Evolutionary conservation across 805 yeast genomes (phyloP), one percentile per base, ranked within the genome.

Genomic region (Wickerhamomyces kurtzmanii): DNA sequence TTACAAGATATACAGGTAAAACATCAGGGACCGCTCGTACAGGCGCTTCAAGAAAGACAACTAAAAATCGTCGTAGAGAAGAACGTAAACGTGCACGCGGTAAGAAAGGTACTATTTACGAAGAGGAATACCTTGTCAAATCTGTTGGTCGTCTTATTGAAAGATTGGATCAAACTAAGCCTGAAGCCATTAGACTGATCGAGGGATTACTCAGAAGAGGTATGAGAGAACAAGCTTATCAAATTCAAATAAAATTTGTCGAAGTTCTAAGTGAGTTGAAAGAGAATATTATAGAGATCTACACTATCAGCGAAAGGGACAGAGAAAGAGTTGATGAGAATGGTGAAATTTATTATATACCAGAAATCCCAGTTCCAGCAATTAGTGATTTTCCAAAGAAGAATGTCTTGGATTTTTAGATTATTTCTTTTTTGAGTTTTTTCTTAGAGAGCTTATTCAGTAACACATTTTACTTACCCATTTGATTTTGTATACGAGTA

Each of bases 71-170:
- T 39, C 82, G 95, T 51, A 73, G 98, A 40, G 96, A 89, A 55
- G 98, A 89, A 49, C 73, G 98, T 45, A 91, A 91, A 59, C 71
- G 75, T 34, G 99, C 98, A 3, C 74, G 94, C 43, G 99, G 99
- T 34, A 85, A 93, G 62, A 91, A 91, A 59, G 97, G 97, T 26
- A 89, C 96, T 6, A 81, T 91, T 13, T 91, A 91, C 47, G 99
- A 91, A 53, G 98, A 91, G 51, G 97, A 91, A 51, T 91, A 91
- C 52, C 68, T 91, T 31, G 77, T 91, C 26, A 74, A 72, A 41
- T 87, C 96, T 4, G 75, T 84, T 33, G 91, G 94, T 4, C 74
- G 99, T 49, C 65, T 91, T 49, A 55, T 85, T 19, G 96, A 85
- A 31, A 71, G 98, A 42, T 55, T 91, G 32, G 69, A 72, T 24